Evolutionary conservation across 192 early-diverging fungal genomes (phyloP).

Genomic region (Podila minutissima): DNA sequence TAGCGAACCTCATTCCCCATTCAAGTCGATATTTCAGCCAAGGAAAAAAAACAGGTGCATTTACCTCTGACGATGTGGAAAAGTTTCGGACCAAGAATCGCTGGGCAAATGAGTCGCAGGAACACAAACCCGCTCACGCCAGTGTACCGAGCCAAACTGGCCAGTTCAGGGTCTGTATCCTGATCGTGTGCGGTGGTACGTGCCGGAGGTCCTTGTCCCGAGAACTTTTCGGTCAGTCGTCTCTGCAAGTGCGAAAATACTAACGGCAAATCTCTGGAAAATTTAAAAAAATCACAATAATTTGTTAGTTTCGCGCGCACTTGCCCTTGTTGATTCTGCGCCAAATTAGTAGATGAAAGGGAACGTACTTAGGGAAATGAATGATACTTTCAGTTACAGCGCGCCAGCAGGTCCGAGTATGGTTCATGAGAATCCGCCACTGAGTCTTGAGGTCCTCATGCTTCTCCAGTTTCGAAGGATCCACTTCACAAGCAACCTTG

Average conservation of each 20-base stretch:
- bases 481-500: slow-evolving; percentile 72
- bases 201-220: slow-evolving; percentile 12
- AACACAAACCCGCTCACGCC: slow-evolving; percentile 75
- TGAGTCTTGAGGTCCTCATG: slow-evolving; percentile 22
- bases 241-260: slow-evolving; percentile 58
- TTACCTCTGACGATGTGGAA: slow-evolving; percentile 73
- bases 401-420: slow-evolving; percentile 60
- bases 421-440: slow-evolving; percentile 42
- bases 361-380: slow-evolving; percentile 58
- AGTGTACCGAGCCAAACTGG: slow-evolving; percentile 20
- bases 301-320: too few relatives aligned
- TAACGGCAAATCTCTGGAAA: slow-evolving; percentile 53
- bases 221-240: slow-evolving; percentile 54
- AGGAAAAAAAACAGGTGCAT: not conserved
- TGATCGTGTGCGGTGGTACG: slow-evolving; percentile 24
- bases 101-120: slow-evolving; percentile 75
- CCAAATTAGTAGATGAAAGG: not conserved
- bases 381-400: slow-evolving; percentile 58
- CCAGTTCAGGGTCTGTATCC: slow-evolving; percentile 50
- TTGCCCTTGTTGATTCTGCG: too few relatives aligned
- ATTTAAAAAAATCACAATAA: not conserved
- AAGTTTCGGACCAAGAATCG: slow-evolving; percentile 74
- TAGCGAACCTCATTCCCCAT: too few relatives aligned
- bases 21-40: not conserved
- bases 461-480: slow-evolving; percentile 56